phyloP scores from a whole-genome alignment of 2,329 filamentous ascomycete species.

The Proliferodiscus dingleyae region DNA sequence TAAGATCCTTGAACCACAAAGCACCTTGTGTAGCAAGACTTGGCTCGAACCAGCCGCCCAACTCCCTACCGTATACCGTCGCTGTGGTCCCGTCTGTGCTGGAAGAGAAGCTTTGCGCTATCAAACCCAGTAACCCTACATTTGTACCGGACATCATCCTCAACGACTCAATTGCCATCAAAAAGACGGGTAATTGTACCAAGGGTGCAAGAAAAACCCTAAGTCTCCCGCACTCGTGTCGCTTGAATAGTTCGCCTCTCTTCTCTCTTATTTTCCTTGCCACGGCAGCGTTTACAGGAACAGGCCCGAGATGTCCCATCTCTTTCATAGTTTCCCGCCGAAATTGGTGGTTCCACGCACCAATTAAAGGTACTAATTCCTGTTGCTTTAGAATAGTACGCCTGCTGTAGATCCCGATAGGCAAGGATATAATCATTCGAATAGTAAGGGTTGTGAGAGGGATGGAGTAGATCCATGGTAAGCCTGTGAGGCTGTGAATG shows the following conservation, averaged over 20 bases:
- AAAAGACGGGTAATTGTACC: constrained; percentile 42
- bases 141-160: constrained; percentile 41
- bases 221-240: constrained; percentile 33
- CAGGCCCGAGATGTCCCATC: constrained; percentile 23
- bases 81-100: background rate
- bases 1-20: constrained; percentile 56
- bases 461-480: constrained; percentile 51
- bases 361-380: constrained; percentile 38
- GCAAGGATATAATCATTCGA: constrained; percentile 42
- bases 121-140: constrained; percentile 36
- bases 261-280: constrained; percentile 24
- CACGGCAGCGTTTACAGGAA: constrained; percentile 10
- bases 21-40: constrained; percentile 50
- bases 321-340: constrained; percentile 25
- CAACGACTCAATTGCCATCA: constrained; percentile 42
- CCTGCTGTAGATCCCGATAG: constrained; percentile 41
- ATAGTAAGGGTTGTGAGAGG: constrained; percentile 49
- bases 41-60: constrained; percentile 13
- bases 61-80: background rate
- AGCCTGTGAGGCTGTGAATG: constrained; percentile 44
- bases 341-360: constrained; percentile 33
- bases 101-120: constrained; percentile 16
- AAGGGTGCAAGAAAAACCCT: constrained; percentile 30
- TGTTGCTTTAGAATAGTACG: constrained; percentile 36
- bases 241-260: constrained; percentile 28